A percentile compares a stretch with the other conserved stretches of the same genome.
Evolutionary conservation across 495 filamentous ascomycete genomes (phyloP).

Genomic region (Talaromyces ruber): DNA sequence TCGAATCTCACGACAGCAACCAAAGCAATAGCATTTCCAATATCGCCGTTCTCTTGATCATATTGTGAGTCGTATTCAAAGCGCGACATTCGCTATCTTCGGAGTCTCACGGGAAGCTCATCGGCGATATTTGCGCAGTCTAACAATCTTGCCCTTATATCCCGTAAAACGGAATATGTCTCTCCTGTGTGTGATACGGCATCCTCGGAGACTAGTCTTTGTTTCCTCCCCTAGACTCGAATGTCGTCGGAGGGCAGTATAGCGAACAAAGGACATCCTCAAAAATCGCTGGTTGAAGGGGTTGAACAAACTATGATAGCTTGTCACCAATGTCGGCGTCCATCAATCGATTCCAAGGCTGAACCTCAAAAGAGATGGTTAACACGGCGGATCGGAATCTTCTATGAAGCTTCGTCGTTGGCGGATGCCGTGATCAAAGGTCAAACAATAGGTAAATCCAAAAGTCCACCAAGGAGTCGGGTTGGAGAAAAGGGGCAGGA

Average conservation of each 20-base stretch:
- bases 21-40: neutral
- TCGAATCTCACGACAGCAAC: neutral
- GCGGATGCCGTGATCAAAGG: slow-evolving; percentile 46
- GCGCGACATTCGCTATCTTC: slow-evolving; percentile 3
- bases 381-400: slow-evolving; percentile 62
- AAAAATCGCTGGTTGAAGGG: slow-evolving; percentile 61
- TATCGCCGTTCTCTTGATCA: neutral
- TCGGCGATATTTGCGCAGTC: neutral
- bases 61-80: neutral
- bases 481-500: slow-evolving; percentile 33
- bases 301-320: slow-evolving; percentile 18
- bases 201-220: slow-evolving; percentile 81
- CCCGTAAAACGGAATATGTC: slow-evolving; percentile 2
- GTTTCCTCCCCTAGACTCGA: slow-evolving; percentile 57
- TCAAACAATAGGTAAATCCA: slow-evolving; percentile 27
- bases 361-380: slow-evolving; percentile 55
- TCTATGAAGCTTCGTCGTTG: slow-evolving; percentile 38
- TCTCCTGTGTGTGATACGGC: slow-evolving; percentile 68
- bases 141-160: slow-evolving; percentile 2
- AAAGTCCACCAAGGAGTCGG: slow-evolving; percentile 15
- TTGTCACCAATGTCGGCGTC: slow-evolving; percentile 50
- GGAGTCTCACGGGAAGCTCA: neutral
- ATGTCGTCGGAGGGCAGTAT: slow-evolving; percentile 44
- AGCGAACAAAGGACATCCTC: slow-evolving; percentile 75
- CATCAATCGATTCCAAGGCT: slow-evolving; percentile 49